Evolutionary conservation across 2,329 filamentous ascomycete species (phyloP).

Genomic region (Akanthomyces lecanii): DNA sequence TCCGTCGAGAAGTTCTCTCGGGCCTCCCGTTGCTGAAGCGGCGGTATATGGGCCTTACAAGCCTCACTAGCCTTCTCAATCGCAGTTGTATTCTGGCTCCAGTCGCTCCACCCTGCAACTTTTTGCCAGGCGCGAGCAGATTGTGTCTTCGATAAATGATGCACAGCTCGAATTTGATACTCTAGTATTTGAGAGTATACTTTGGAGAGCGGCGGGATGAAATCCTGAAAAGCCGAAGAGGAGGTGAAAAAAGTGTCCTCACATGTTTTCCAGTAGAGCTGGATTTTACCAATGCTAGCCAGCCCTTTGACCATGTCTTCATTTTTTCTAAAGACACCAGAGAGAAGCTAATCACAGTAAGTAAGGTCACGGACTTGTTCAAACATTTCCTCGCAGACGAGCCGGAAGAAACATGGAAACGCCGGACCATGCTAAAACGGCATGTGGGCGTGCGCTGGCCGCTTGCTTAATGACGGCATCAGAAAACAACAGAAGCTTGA

Average conservation of each 20-base stretch:
- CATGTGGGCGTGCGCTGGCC: slow-evolving; percentile 3
- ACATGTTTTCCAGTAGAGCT: slow-evolving; percentile 10
- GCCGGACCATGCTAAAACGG: slow-evolving; percentile 10
- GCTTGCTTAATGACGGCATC: slow-evolving; percentile 5
- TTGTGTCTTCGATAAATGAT: slow-evolving; percentile 8
- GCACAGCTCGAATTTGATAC: slow-evolving; percentile 4
- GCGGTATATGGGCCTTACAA: not conserved
- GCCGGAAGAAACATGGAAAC: slow-evolving; percentile 8
- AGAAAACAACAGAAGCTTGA: slow-evolving; percentile 2
- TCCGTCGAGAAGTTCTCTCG: not conserved
- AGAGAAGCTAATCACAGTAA: not conserved
- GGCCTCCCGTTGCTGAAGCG: not conserved
- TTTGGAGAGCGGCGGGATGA: not conserved
- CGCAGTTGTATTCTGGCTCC: not conserved
- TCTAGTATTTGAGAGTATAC: slow-evolving; percentile 12
- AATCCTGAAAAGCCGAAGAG: too few relatives aligned
- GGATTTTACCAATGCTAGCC: not conserved
- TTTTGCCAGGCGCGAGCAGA: slow-evolving; percentile 4
- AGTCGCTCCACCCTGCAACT: not conserved
- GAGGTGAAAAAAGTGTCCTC: not conserved
- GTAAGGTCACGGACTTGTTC: not conserved
- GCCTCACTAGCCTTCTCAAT: not conserved
- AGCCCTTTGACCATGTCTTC: slow-evolving; percentile 11
- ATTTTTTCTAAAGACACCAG: not conserved
- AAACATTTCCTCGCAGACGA: not conserved